Percentiles rank a stretch among this genome's conserved stretches.
Evolutionary conservation across 192 early-diverging fungal genomes (phyloP).

Genomic region (Podila epigama): DNA sequence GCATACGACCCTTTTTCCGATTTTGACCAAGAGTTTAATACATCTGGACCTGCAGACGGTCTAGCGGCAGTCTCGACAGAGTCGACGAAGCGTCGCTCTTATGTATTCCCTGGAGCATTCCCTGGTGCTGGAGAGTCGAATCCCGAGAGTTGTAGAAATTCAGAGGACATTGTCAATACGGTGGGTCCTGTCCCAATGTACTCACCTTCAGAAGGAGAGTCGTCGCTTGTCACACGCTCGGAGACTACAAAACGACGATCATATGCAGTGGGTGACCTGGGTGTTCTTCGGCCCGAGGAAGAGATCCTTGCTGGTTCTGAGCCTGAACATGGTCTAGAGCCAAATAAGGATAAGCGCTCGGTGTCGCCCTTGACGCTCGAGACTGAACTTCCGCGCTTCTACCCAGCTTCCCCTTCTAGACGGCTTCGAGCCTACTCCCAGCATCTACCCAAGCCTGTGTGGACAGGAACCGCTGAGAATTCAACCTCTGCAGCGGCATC

Average conservation of each 20-base stretch:
- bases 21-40: constrained; percentile 11
- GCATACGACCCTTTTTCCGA: constrained; percentile 23
- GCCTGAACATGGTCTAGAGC: too few species aligned
- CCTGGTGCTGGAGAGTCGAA: constrained; percentile 9
- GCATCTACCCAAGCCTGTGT: constrained; percentile 6
- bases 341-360: constrained; percentile 3
- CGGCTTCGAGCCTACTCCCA: constrained; percentile 7
- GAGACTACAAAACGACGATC: neutral
- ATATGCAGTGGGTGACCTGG: neutral
- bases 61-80: constrained; percentile 2
- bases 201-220: constrained; percentile 23
- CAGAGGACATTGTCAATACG: too few species aligned
- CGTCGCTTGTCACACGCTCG: neutral
- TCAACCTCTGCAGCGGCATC: neutral
- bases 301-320: too few species aligned
- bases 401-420: constrained; percentile 5
- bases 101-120: constrained; percentile 34
- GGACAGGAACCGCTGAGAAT: too few species aligned
- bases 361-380: constrained; percentile 7
- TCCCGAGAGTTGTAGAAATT: neutral
- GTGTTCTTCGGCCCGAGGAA: neutral
- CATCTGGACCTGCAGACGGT: neutral
- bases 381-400: constrained; percentile 12
- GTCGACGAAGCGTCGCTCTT: constrained; percentile 32
- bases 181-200: constrained; percentile 48